Base-by-base conservation (phyloP, 1,139 yeast species). In the Saccharomyces hybrid region DNA sequence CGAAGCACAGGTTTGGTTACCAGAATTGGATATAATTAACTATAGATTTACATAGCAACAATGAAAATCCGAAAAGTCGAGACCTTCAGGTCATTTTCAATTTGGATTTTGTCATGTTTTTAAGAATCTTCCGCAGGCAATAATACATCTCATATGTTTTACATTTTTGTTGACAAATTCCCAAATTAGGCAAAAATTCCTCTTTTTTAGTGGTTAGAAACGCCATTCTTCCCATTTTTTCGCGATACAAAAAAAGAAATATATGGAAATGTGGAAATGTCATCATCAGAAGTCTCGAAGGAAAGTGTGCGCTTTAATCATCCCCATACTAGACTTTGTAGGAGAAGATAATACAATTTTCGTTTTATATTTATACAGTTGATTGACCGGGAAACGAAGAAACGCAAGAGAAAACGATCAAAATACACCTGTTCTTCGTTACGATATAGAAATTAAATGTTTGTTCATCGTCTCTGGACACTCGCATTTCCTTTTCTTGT, bases 1-100 rank as follows among this genome's bases (percentile, higher is more conserved):
- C 88, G 47, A 87, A 83, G 61, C 80, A 83, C 60, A 84, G 86
- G 65, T 86, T 86, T 73, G 90, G 90, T 1, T 84, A 80, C 63
- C 81, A 77, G 62, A 64, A 70, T 51, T 67, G 70, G 70, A 57
- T 67, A 29, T 67, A 52, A 48, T 14, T 14, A 47, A 48, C 38
- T 47, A 32, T 51, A 25, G n/a, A 38, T 11, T 38, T 38, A 38
- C 44, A 38, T 38, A 38, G 25, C n/a, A 38, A 19, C 8, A 38
- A 38, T 11, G 6, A 19, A 4, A 4, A 19, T 23, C 48, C 31
- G 14, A 27, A n/a, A 14, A 11, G 9, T 6, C 23, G 11, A 25
- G 31, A 16, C 16, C 31, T n/a, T 9, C 48, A 46, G n/a, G 13
- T 14, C 29, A 9, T 13, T 8, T 46, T 46, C 26, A 27, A n/a